Percentiles rank a stretch among this genome's conserved stretches.
These are phyloP conservation scores for Margaritispora aquatica DNA, from an alignment of 495 filamentous ascomycete species.

Conservation along the genomic window DNA sequence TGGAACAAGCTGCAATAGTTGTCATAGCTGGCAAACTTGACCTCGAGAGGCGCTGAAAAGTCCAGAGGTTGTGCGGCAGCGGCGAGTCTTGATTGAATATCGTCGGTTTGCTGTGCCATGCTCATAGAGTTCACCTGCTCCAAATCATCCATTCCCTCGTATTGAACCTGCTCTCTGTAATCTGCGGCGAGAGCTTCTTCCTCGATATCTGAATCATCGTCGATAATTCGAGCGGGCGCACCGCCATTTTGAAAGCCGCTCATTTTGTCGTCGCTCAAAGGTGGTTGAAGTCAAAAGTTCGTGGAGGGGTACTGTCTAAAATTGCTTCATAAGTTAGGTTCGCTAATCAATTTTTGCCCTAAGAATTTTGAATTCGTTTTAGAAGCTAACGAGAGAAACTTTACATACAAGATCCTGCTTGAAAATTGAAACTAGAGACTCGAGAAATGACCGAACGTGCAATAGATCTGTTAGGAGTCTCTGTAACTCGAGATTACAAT, in stretches of 20 bases:
- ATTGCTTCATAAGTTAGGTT: conserved; percentile 1
- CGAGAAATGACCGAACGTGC: too few relatives aligned
- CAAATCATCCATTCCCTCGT: conserved; percentile 77
- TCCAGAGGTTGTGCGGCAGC: conserved; percentile 92
- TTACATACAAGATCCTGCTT: too few relatives aligned
- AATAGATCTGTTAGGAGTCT: too few relatives aligned
- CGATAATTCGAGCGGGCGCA: conserved; percentile 47
- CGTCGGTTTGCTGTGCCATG: conserved; percentile 55
- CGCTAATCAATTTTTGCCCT: conserved; percentile 1
- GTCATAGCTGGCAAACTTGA: conserved; percentile 97
- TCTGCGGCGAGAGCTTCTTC: conserved; percentile 92
- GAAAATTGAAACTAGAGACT: too few relatives aligned
- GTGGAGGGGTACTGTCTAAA: conserved; percentile 15
- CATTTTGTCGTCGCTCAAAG: conserved; percentile 30
- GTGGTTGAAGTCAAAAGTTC: conserved; percentile 8
- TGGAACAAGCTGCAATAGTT: conserved; percentile 99
- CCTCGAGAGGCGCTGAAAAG: conserved; percentile 87
- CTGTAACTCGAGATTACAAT: neutral
- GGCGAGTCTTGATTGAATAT: conserved; percentile 84
- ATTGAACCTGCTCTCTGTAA: conserved; percentile 91
- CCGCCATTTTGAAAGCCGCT: conserved; percentile 44
- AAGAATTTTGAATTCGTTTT: too few relatives aligned
- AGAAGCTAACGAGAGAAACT: too few relatives aligned
- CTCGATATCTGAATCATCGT: conserved; percentile 85
- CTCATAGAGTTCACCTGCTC: conserved; percentile 51